phyloP scores from a whole-genome alignment of 1,284 basidiomycete species.

The Taiwanofungus camphoratus region DNA sequence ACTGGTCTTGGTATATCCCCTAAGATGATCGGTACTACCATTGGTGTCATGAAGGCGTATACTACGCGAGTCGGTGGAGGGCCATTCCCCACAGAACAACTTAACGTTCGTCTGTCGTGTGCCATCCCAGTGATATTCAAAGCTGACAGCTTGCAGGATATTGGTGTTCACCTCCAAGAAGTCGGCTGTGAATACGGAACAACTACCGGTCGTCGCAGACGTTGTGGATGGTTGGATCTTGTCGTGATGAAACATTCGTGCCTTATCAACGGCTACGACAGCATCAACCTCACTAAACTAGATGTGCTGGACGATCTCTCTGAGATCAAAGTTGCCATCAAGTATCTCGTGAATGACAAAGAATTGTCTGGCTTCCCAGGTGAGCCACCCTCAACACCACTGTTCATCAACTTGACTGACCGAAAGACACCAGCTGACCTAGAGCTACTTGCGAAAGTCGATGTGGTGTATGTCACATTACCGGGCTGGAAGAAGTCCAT shows the following conservation, averaged over 20 bases:
- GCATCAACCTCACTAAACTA: constrained; percentile 93
- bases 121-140: not conserved
- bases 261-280: constrained; percentile 94
- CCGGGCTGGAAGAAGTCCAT: constrained; percentile 93
- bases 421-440: too few species aligned
- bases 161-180: constrained; percentile 89
- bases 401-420: constrained; percentile 23
- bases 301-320: constrained; percentile 85
- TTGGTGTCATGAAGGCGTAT: constrained; percentile 97
- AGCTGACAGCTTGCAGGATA: constrained; percentile 41
- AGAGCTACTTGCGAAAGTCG: constrained; percentile 73
- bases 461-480: constrained; percentile 87
- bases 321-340: constrained; percentile 87
- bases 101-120: constrained; percentile 56
- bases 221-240: constrained; percentile 97
- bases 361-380: constrained; percentile 87
- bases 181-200: constrained; percentile 90
- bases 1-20: constrained; percentile 96
- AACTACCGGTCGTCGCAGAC: constrained; percentile 87
- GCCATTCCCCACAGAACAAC: constrained; percentile 95
- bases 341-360: constrained; percentile 76
- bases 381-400: constrained; percentile 29
- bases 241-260: constrained; percentile 92
- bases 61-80: constrained; percentile 97
- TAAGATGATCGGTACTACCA: constrained; percentile 74